phyloP scores from a whole-genome alignment of 2,329 filamentous ascomycete species.

The Pseudocercospora crystallina region DNA sequence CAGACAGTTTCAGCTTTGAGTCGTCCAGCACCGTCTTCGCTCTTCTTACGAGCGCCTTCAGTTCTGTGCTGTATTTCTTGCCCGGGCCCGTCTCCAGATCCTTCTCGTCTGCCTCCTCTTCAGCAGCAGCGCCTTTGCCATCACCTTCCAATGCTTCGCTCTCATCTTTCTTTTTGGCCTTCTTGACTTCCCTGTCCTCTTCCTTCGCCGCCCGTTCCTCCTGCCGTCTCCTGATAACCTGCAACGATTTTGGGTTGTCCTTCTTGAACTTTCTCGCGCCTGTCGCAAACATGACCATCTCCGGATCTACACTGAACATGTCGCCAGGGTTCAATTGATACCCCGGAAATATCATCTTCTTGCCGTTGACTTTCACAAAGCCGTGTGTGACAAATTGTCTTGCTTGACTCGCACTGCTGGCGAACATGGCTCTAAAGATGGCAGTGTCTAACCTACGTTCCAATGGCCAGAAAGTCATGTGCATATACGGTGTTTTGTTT shows the following conservation, averaged over 20 bases:
- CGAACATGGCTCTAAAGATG: slow-evolving; percentile 89
- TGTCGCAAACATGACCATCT: slow-evolving; percentile 84
- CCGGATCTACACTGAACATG: slow-evolving; percentile 93
- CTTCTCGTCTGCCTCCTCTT: slow-evolving; percentile 10
- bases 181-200: slow-evolving; percentile 19
- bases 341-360: slow-evolving; percentile 91
- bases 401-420: slow-evolving; percentile 88
- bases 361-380: slow-evolving; percentile 91
- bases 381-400: slow-evolving; percentile 93
- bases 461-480: slow-evolving; percentile 90
- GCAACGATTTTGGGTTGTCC: slow-evolving; percentile 28
- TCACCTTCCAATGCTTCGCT: slow-evolving; percentile 27
- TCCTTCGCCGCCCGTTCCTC: slow-evolving; percentile 26
- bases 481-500: slow-evolving; percentile 79
- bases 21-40: slow-evolving; percentile 61
- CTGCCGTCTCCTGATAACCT: slow-evolving; percentile 17
- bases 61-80: slow-evolving; percentile 37
- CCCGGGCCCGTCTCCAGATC: slow-evolving; percentile 7
- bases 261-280: slow-evolving; percentile 57
- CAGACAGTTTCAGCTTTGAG: slow-evolving; percentile 54
- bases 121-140: slow-evolving; percentile 22
- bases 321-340: slow-evolving; percentile 96
- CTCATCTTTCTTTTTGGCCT: slow-evolving; percentile 17
- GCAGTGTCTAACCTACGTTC: slow-evolving; percentile 93
- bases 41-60: slow-evolving; percentile 56